Evolutionary conservation across 129 eudicot genomes (phyloP), one percentile per base, ranked within the genome.

Genomic region (Lactuca saligna): DNA sequence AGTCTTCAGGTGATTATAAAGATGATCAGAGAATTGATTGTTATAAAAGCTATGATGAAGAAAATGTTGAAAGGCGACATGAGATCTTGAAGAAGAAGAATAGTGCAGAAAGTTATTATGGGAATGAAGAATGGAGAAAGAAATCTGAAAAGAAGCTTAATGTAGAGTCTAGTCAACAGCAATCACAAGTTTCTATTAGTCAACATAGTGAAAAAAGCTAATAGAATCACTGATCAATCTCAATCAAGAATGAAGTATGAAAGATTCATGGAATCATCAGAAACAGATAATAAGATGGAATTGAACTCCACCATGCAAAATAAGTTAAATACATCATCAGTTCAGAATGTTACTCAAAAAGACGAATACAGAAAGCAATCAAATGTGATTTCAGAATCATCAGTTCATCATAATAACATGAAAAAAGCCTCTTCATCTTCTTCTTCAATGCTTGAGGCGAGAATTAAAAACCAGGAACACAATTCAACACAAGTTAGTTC

Each of bases 91-190:
- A 78, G 56, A 79, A 74, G 53, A 74, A 74, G 44, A 74, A 77
- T 66, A 15, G 42, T 16, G 35, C 31, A 54, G 71, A 78, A 16
- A 78, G 38, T 39, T 71, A 64, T 64, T 57, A 63, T 57, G 79
- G 82, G 42, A 80, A 83, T 68, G 55, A 71, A 49, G 86, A 80
- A 50, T 91, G 88, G 84, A 83, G 96, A 74, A 91, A 91, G 76
- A 83, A 82, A 60, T 80, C 96, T 14, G 96, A 86, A 77, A 92
- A 92, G 83, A 92, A 76, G 82, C 89, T 88, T 66, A 34, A 77
- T 35, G 85, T 77, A 51, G 81, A 76, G 70, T 69, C 81, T 60
- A 74, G 65, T 78, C 76, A 82, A 25, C 76, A 57, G 17, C 72
- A 70, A 33, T 76, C 84, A 46, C 56, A 65, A 56, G 75, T 44